phyloP scores from a whole-genome alignment of 768 basidiomycete genomes.

The Pulveroboletus sp. region DNA sequence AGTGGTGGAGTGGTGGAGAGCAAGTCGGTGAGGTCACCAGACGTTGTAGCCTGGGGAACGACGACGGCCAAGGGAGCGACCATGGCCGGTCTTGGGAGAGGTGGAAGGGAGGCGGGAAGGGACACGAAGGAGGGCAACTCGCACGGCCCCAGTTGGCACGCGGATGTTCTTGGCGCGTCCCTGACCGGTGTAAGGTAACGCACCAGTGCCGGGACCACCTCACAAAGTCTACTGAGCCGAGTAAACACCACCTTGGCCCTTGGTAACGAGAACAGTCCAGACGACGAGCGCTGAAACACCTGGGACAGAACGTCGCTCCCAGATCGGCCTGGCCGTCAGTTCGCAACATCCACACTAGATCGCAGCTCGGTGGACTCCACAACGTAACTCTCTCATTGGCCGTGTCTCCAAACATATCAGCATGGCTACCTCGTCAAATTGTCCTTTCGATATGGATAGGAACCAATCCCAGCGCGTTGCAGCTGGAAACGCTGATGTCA shows the following conservation, averaged over 20 bases:
- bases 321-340: no score
- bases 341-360: not conserved
- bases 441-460: not conserved
- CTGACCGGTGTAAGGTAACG: no score
- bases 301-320: no score
- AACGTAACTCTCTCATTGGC: not conserved
- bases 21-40: slow-evolving; percentile 48
- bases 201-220: no score
- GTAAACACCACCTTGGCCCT: not conserved
- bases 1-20: slow-evolving; percentile 39
- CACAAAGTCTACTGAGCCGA: no score
- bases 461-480: not conserved
- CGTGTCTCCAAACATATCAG: not conserved
- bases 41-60: slow-evolving; percentile 35
- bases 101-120: slow-evolving; percentile 5
- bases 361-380: not conserved
- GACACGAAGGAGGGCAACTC: not conserved
- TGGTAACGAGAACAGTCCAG: not conserved
- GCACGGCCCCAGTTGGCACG: slow-evolving; percentile 1
- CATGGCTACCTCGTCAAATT: not conserved
- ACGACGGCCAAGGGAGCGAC: slow-evolving; percentile 33
- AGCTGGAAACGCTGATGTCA: slow-evolving; percentile 7
- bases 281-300: not conserved
- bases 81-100: slow-evolving; percentile 30
- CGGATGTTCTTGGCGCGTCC: not conserved